Evolutionary conservation across 2,329 filamentous ascomycete genomes (phyloP), one percentile per base, ranked within the genome.

Genomic region (Colletotrichum coccodes): DNA sequence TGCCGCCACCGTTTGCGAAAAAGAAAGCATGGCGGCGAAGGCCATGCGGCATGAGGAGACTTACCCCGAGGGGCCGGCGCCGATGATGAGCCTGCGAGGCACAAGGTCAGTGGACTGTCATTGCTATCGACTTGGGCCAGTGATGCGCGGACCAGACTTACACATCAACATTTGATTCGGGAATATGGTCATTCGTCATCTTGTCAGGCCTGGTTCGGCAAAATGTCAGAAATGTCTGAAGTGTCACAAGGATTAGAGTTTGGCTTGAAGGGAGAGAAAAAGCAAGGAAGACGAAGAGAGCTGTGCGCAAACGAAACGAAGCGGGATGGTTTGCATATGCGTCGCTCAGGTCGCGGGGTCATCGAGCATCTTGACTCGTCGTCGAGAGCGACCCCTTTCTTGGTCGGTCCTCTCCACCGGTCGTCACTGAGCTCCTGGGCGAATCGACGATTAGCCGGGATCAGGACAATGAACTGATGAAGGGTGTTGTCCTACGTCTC

Each of bases 81-180:
- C 81, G 53, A 82, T 75, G 52, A 83, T 79, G 65, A 83, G 79
- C 40, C 78, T 77, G 70, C 73, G 32, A 40, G 30, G 40, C 44
- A 26, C 5, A 18, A 11, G 18, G 26, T 68, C 42, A 68, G 62
- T 56, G 28, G 59, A 28, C 21, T 21, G 3, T 18, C 11, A 16
- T 16, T 21, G n/a, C n/a, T 6, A 23, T 26, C 34, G 14, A 9
- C 7, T 4, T 4, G 16, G 12, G 4, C 26, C 12, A 18, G 9
- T 21, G 18, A 16, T 16, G 7, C 46, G 18, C 30, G 7, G 9
- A 6, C 26, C 21, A n/a, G 18, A 44, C 66, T 68, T 70, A 72
- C 66, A 80, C 76, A 70, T 79, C 76, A 30, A 75, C 72, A 11
- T 77, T 71, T 6, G 73, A 74, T 32, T 73, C 70, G 12, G 65